Evolutionary conservation across 371 early-diverging fungal genomes (phyloP), one percentile per base, ranked within the genome.

Genomic region (Mucor racemosus): DNA sequence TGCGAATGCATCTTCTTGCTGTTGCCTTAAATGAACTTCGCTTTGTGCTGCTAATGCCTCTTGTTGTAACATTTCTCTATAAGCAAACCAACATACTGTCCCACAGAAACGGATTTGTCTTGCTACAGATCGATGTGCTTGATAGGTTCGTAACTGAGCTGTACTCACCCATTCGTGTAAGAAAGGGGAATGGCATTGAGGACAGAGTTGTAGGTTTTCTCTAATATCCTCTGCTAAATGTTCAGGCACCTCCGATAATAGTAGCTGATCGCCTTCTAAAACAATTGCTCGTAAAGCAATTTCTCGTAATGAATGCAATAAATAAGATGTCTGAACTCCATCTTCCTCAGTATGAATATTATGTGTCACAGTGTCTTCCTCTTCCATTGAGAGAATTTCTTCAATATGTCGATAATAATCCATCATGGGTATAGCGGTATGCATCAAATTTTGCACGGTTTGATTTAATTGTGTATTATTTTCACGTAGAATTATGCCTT

Each of bases 121-220:
- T 5, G 82, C 80, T 8, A 82, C 80, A 0, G 82, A 82, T 9
- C 84, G 81, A 64, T 85, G 78, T 0, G 84, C 84, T 34, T 68
- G 71, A 62, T 81, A 85, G 15, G 76, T 76, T 62, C 82, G 84
- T 40, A 82, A 76, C 10, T 83, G 79, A 1, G 83, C 78, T 40
- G 85, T 78, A n/a, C 79, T 82, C 1, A 89, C 71, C 88, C 87
- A 87, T 71, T 89, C 89, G 31, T 82, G 76, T 39, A 86, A 76
- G 65, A 81, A 87, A 0, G 86, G 81, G 31, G 68, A 36, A 4
- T 76, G 66, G 42, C 89, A 89, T 8, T 72, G 58, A 3, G 70
- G 75, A 60, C 89, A 89, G 1, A 70, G 65, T 15, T 80, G 60
- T 19, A 26, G 21, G 11, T 62, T 67, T n/a, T 56, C 26, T 13